phyloP scores from a whole-genome alignment of 306 rosid species.

The Citrullus mucosospermus region DNA sequence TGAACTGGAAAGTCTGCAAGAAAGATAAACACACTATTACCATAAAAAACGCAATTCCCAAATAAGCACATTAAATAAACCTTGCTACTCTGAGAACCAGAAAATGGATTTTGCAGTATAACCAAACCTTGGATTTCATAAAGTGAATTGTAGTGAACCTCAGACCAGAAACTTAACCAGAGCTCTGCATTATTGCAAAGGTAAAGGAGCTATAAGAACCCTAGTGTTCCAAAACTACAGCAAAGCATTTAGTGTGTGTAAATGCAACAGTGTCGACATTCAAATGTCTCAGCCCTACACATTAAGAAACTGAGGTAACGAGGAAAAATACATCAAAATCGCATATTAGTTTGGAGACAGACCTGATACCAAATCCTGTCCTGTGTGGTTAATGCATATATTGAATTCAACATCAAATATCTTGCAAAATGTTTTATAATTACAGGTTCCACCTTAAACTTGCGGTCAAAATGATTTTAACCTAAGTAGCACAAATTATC shows the following conservation, averaged over 20 bases:
- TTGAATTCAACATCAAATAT: not conserved
- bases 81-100: not conserved
- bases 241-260: not conserved
- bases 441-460: not conserved
- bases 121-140: slow-evolving; percentile 43
- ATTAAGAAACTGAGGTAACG: not conserved
- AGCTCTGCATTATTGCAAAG: slow-evolving; percentile 47
- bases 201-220: slow-evolving; percentile 6
- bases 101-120: not conserved
- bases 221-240: not conserved
- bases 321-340: not conserved
- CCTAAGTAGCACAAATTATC: not conserved
- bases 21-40: slow-evolving; percentile 3
- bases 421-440: not conserved
- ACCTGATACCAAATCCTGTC: not conserved
- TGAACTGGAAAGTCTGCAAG: slow-evolving; percentile 53
- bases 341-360: not conserved
- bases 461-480: not conserved
- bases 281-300: not conserved
- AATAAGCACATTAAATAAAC: not conserved
- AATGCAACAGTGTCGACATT: not conserved
- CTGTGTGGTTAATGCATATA: not conserved
- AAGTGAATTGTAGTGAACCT: slow-evolving; percentile 81
- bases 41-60: not conserved
- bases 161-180: slow-evolving; percentile 97